These are phyloP conservation scores for Cichorium intybus DNA, from an alignment of 140 eudicot species.

Conservation along the genomic window DNA sequence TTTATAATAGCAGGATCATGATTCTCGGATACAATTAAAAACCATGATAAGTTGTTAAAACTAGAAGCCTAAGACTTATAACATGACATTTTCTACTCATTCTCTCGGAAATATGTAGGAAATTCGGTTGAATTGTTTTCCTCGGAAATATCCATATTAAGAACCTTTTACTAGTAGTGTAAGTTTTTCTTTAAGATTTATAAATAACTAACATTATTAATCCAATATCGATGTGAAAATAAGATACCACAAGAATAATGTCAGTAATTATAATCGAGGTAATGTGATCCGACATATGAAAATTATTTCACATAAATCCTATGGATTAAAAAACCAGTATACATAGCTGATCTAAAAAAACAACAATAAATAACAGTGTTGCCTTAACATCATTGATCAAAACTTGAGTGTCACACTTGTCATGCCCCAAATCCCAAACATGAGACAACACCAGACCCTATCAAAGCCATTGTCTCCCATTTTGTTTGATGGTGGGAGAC, in stretches of 20 bases:
- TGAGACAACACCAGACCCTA: slow-evolving; percentile 35
- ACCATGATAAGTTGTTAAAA: no score
- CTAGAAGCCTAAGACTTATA: no score
- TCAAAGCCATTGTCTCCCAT: slow-evolving; percentile 47
- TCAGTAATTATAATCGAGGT: not conserved
- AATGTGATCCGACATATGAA: not conserved
- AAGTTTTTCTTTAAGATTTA: no score
- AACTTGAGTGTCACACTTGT: slow-evolving; percentile 31
- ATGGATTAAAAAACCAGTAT: not conserved
- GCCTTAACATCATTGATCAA: slow-evolving; percentile 16
- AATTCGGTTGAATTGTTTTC: no score
- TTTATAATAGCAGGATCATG: no score
- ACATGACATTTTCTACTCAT: no score
- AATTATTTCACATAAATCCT: not conserved
- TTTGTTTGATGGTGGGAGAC: slow-evolving; percentile 18
- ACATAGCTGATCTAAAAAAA: not conserved
- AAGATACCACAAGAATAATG: not conserved
- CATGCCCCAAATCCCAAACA: slow-evolving; percentile 20
- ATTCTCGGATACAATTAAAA: no score
- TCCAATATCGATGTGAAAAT: not conserved
- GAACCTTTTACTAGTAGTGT: no score
- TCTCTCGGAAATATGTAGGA: no score
- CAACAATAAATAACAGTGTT: not conserved
- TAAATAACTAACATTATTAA: no score
- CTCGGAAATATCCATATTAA: no score